A percentile compares a stretch with the other conserved stretches of the same genome.
Conservation (phyloP, 202 grass and related monocot species). For the Carex arenaria region DNA sequence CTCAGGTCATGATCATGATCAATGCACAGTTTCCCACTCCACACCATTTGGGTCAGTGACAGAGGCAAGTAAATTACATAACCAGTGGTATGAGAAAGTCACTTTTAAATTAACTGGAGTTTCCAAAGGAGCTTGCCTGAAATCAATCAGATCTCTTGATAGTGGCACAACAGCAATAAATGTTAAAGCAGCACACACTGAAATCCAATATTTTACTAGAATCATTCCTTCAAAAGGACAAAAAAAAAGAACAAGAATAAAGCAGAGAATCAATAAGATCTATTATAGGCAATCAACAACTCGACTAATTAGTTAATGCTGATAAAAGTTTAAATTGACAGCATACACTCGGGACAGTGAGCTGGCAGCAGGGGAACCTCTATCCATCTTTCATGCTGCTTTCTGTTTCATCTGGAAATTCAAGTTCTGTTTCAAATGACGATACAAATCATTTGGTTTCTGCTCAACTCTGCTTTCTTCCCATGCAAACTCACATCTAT, state of each 20-base stretch:
- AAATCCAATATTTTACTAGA: not conserved
- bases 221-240: not conserved
- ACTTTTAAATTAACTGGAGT: slow-evolving; percentile 21
- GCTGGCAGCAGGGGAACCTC: slow-evolving; percentile 95
- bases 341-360: slow-evolving; percentile 81
- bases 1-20: slow-evolving; percentile 96
- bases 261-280: not conserved
- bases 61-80: slow-evolving; percentile 49
- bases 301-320: not conserved
- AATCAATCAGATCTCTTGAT: not conserved
- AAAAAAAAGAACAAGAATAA: not conserved
- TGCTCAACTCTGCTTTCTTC: slow-evolving; percentile 81
- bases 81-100: not conserved
- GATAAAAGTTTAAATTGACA: slow-evolving; percentile 34
- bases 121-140: not conserved
- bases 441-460: slow-evolving; percentile 41
- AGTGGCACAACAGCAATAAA: not conserved
- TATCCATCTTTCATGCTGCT: slow-evolving; percentile 99
- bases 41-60: slow-evolving; percentile 49
- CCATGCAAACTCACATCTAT: slow-evolving; percentile 93
- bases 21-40: slow-evolving; percentile 79
- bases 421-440: slow-evolving; percentile 13
- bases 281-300: not conserved
- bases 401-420: slow-evolving; percentile 43
- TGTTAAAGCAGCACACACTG: slow-evolving; percentile 1